These are phyloP conservation scores for Plasmodium adleri DNA, from an alignment of 169 alveolate genomes.

Conservation along the genomic window DNA sequence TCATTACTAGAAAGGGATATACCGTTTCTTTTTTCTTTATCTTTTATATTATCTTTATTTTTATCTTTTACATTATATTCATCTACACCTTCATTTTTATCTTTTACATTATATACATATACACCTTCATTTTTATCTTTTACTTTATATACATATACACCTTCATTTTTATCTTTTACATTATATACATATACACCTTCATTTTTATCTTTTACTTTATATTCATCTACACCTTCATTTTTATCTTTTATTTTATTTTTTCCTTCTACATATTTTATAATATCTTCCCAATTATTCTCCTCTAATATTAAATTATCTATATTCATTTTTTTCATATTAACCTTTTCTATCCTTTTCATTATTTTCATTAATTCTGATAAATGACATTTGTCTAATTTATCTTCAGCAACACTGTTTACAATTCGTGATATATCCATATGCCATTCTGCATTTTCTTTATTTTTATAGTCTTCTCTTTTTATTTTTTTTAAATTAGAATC, in stretches of 20 bases:
- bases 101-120: too few species aligned
- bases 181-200: too few species aligned
- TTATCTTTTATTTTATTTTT: not conserved
- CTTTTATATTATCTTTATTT: not conserved
- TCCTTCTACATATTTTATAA: not conserved
- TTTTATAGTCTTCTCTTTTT: not conserved
- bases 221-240: not conserved
- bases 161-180: not conserved
- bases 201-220: not conserved
- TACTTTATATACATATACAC: too few species aligned
- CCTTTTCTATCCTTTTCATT: slow-evolving; percentile 16
- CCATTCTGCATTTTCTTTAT: not conserved
- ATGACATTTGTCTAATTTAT: slow-evolving; percentile 13
- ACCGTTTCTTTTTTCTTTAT: not conserved
- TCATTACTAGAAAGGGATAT: not conserved
- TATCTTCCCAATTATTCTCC: slow-evolving; percentile 7
- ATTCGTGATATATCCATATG: not conserved
- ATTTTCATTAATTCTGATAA: slow-evolving; percentile 28
- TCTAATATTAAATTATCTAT: slow-evolving; percentile 8
- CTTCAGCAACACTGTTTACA: slow-evolving; percentile 14
- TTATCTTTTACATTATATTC: not conserved
- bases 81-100: not conserved
- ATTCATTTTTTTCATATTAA: not conserved
- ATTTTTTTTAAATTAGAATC: not conserved
- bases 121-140: not conserved